Conservation (phyloP, 1,284 basidiomycete genomes). For the Sporisorium scitamineum region DNA sequence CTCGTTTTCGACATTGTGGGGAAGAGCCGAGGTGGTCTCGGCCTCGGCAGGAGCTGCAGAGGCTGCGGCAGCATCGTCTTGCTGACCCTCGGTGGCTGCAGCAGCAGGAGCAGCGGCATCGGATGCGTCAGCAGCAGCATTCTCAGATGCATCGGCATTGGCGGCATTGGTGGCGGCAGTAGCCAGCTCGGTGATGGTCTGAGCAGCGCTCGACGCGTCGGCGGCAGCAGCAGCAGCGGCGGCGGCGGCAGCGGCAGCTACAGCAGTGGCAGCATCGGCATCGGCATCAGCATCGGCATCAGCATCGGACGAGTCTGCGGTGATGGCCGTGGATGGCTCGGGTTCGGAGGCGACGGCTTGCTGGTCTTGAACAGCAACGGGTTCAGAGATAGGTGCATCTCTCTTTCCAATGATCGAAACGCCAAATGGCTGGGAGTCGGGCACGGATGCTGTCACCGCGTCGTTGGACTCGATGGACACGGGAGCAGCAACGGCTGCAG, state of each 20-base stretch:
- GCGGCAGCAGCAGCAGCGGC: slow-evolving; percentile 40
- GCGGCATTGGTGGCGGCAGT: slow-evolving; percentile 46
- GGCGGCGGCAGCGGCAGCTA: slow-evolving; percentile 20
- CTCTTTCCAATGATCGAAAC: slow-evolving; percentile 10
- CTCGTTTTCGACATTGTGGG: slow-evolving; percentile 34
- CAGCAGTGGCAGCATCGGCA: slow-evolving; percentile 22
- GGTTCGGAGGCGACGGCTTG: slow-evolving; percentile 2
- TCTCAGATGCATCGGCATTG: slow-evolving; percentile 3
- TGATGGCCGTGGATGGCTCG: slow-evolving; percentile 4
- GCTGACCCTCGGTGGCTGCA: slow-evolving; percentile 5
- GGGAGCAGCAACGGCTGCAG: slow-evolving; percentile 20
- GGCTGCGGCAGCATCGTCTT: slow-evolving; percentile 8
- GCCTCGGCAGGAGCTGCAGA: slow-evolving; percentile 3
- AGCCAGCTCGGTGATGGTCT: slow-evolving; percentile 46
- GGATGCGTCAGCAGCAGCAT: slow-evolving; percentile 2
- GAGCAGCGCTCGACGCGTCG: slow-evolving; percentile 44
- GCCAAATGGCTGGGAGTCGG: slow-evolving; percentile 11
- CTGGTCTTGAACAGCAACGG: slow-evolving; percentile 11
- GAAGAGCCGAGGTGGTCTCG: slow-evolving; percentile 30
- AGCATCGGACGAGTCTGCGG: slow-evolving; percentile 7
- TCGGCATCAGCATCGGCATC: background rate
- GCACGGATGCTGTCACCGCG: background rate
- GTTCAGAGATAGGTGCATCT: slow-evolving; percentile 9
- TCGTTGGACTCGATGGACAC: slow-evolving; percentile 6
- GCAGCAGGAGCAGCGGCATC: slow-evolving; percentile 3